Base-by-base conservation (phyloP, 2,329 filamentous ascomycete species). In the Trichoderma cornu-damae region DNA sequence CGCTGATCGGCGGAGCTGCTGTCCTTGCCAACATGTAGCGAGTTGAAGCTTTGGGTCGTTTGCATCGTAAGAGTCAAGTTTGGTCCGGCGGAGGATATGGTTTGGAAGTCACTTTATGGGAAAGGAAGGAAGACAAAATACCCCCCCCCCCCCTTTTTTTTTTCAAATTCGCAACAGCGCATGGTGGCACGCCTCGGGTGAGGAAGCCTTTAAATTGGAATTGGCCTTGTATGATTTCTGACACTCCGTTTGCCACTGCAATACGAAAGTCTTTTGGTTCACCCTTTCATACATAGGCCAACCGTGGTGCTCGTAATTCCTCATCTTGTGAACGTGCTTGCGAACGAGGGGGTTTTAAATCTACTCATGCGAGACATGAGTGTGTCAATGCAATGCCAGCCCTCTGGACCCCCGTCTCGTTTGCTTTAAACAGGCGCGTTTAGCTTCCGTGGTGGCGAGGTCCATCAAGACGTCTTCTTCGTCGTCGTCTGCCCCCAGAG, bases 401-500 rank as follows among this genome's bases (percentile, higher is more conserved):
- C n/a, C 24, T 28, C 14, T 6, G 28, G 8, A 28, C n/a, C 24
- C 28, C 16, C 16, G 6, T 40, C 20, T 22, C n/a, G 16, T 4
- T 30, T 24, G 9, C 8, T 2, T n/a, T 12, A 18, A 20, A 14
- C 8, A 4, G 14, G 22, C 20, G 4, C 20, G 16, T 4, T 24
- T 30, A 12, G 26, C 12, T 6, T 32, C 43, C 43, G n/a, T 46
- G 7, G 11, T 6, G 11, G 18, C 16, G n/a, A 30, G 14, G 2
- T 6, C 14, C 14, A 37, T 54, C 40, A 46, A 55, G 51, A n/a
- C 51, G 46, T 54, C 40, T 54, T 55, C 22, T n/a, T 37, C 40
- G 11, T 28, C 22, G 20, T 37, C 40, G 11, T 28, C 12, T 55
- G 40, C 16, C 51, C 51, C 88, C 90, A 96, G 65, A 96, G 73